phyloP scores from a whole-genome alignment of 202 grass and related monocot species.

The Carex arenaria region DNA sequence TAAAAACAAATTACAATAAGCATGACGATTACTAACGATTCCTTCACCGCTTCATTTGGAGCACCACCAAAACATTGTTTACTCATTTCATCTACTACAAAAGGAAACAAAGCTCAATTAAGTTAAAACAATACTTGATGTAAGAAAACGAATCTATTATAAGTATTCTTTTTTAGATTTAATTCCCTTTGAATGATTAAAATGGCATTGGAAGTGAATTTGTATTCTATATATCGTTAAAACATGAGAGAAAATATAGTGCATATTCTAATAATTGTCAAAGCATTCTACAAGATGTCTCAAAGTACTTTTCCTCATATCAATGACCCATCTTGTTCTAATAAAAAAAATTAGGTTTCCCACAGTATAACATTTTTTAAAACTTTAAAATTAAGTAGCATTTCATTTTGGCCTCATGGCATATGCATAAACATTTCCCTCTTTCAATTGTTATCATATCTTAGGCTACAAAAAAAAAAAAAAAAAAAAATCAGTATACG shows the following conservation, averaged over 20 bases:
- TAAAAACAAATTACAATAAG: conserved; percentile 21
- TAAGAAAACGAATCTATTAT: neutral
- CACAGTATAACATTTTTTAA: neutral
- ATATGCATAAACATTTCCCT: neutral
- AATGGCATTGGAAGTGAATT: neutral
- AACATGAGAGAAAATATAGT: neutral
- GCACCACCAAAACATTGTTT: neutral
- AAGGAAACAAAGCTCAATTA: neutral
- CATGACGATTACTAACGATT: neutral
- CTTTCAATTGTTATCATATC: neutral
- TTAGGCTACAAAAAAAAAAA: neutral
- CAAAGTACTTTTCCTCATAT: neutral
- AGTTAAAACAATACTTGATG: neutral
- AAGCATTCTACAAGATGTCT: neutral
- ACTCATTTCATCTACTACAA: conserved; percentile 28
- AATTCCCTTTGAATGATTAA: neutral
- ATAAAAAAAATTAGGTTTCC: neutral
- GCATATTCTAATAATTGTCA: neutral
- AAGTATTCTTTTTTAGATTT: neutral
- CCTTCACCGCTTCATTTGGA: neutral
- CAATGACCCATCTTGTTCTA: neutral
- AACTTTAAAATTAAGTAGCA: neutral
- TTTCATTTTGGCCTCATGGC: neutral
- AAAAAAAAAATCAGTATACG: neutral
- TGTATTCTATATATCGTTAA: neutral